Evolutionary conservation across 345 rosid species (phyloP), one percentile per base, ranked within the genome.

Genomic region (Eucalyptus shirleyi): DNA sequence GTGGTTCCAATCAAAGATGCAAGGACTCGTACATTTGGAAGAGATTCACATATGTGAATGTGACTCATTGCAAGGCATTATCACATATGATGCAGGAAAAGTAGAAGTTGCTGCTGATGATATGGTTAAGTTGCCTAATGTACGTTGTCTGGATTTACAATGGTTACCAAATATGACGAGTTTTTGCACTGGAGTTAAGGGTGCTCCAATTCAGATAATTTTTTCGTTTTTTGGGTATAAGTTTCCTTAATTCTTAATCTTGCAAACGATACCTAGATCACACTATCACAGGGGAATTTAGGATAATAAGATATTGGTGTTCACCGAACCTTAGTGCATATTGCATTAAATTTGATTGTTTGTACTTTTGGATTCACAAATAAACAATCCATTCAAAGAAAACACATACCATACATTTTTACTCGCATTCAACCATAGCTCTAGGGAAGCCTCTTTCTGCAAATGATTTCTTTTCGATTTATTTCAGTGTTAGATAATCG

Each of bases 1-100:
- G 34, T 4, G 19, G 5, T 13, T n/a, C n/a, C 34, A 1, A 1
- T 13, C 1, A 30, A 1, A 4, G 32, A 28, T 28, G 17, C 65
- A 30, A 30, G 7, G 72, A 6, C 19, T 4, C 0, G 3, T 14
- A 62, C 72, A 62, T n/a, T 30, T 62, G 18, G 34, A 62, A 62
- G 5, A 62, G 18, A 30, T 62, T 2, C 1, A 12, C 0, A 32
- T 62, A 30, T 2, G 34, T 5, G 3, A 45, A 30, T 62, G 72
- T 12, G 16, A 30, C 8, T 62, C 18, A 1, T 30, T 62, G 4
- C 72, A 30, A 62, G 72, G 34, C 72, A 28, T 30, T 62, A 14
- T 62, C 72, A 62, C 2, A 30, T 5, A 1, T 62, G 72, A 30
- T 62, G 18, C 34, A 4, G 9, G 72, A 62, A 6, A 62, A 13